Conservation (phyloP, 2,329 filamentous ascomycete species). For the Triangularia setosa region DNA sequence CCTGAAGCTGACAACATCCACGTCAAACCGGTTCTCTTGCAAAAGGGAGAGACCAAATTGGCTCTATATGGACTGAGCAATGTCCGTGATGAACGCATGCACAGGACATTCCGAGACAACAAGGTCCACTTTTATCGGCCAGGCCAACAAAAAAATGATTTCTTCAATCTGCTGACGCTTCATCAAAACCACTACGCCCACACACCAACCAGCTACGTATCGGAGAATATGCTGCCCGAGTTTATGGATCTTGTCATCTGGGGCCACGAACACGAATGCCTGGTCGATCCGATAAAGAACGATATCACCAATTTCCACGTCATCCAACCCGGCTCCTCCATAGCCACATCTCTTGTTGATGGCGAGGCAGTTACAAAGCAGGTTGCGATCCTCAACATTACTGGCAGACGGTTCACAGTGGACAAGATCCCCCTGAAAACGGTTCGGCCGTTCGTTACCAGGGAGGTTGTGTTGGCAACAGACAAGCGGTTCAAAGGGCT, state of each 20-base stretch:
- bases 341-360: constrained; percentile 86
- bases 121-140: constrained; percentile 93
- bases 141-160: constrained; percentile 73
- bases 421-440: constrained; percentile 81
- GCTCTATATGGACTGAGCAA: constrained; percentile 94
- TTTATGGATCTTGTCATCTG: constrained; percentile 91
- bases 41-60: constrained; percentile 90
- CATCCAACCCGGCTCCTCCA: constrained; percentile 95
- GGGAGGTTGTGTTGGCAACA: constrained; percentile 72
- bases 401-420: constrained; percentile 73
- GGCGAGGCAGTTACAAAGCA: constrained; percentile 91
- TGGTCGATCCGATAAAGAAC: constrained; percentile 67
- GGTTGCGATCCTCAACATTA: constrained; percentile 79
- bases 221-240: constrained; percentile 86
- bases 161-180: constrained; percentile 93
- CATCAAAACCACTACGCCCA: constrained; percentile 96
- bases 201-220: constrained; percentile 87
- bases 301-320: constrained; percentile 89
- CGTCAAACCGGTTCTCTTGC: constrained; percentile 84
- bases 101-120: constrained; percentile 86
- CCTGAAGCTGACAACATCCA: constrained; percentile 91
- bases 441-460: constrained; percentile 85
- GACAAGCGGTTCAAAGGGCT: constrained; percentile 74
- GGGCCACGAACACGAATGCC: constrained; percentile 96
- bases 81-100: constrained; percentile 90